These are phyloP conservation scores for Hapsidospora chrysogenum DNA, from an alignment of 495 filamentous ascomycete species.

Conservation along the genomic window DNA sequence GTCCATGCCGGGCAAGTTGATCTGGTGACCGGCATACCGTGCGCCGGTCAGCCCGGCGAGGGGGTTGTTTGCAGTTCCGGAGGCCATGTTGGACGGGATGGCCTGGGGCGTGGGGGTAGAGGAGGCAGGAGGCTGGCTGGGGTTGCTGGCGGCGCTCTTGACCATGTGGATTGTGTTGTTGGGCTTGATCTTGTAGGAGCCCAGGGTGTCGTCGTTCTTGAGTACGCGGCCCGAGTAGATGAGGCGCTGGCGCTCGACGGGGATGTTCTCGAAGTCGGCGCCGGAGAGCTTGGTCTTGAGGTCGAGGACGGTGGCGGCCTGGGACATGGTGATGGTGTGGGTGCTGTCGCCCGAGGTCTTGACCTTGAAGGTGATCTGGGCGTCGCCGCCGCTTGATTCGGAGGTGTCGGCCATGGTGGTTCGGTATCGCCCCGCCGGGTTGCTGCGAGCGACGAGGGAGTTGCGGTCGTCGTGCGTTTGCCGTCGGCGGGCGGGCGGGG, in stretches of 20 bases:
- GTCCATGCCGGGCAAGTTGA: conserved; percentile 70
- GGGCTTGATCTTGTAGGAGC: conserved; percentile 82
- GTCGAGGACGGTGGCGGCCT: conserved; percentile 61
- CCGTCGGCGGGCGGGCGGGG: no score
- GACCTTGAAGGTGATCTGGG: conserved; percentile 76
- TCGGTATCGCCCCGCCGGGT: no score
- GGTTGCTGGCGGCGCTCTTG: conserved; percentile 85
- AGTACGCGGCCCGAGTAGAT: conserved; percentile 96
- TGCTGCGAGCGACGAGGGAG: background rate
- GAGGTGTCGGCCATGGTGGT: conserved; percentile 36
- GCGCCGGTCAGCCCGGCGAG: conserved; percentile 85
- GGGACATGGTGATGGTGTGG: conserved; percentile 62
- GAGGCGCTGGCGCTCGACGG: conserved; percentile 73
- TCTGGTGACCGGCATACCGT: conserved; percentile 71
- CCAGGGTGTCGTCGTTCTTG: conserved; percentile 78
- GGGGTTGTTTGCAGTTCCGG: conserved; percentile 82
- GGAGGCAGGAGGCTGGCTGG: conserved; percentile 42
- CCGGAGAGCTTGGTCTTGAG: conserved; percentile 78
- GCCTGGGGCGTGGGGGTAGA: conserved; percentile 34
- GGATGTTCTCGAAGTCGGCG: conserved; percentile 65
- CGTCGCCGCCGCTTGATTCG: conserved; percentile 27
- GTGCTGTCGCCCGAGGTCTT: conserved; percentile 79
- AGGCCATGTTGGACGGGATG: conserved; percentile 79
- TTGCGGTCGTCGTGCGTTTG: background rate
- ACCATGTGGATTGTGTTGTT: conserved; percentile 95